Evolutionary conservation across 257 asterid genomes (phyloP), one percentile per base, ranked within the genome.

Genomic region (Mitragyna speciosa): DNA sequence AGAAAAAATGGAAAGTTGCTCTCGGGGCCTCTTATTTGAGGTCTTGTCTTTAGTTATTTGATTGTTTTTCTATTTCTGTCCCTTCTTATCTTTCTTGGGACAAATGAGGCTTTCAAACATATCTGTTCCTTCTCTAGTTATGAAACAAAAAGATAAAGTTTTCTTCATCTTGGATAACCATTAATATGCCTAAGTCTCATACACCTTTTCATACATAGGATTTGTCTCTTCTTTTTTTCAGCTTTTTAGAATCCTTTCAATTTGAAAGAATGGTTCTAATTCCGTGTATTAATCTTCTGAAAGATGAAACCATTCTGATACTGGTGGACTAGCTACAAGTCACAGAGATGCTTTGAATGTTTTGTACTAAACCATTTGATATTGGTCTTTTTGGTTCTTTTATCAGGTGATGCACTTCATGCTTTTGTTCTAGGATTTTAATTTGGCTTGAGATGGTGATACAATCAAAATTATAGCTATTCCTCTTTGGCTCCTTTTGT

Each of bases 401-500:
- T 63, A 43, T 41, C 74, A 79, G 82, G 80, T 24, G 47, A 49
- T 22, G 39, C 19, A 5, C 15, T 45, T 76, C 20, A 5, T 65
- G 49, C 61, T 28, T 63, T 28, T 64, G 73, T 45, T 76, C 0
- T 45, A 31, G 70, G 43, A 59, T 39, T 36, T 33, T 61, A 41
- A 12, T n/a, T 12, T 41, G 41, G 79, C 59, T 61, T 12, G 14
- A n/a, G 26, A 36, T 36, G 58, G 65, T 17, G 8, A 68, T 68
- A n/a, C 54, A 2, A 36, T 7, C 3, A 49, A 12, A 72, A 17
- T 7, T 28, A 30, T 30, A 66, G 26, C 80, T 10, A 45, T 64
- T 45, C 33, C 4, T 47, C 36, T 12, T 45, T n/a, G 75, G 33
- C 7, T 2, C 20, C 4, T 15, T 26, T 17, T 24, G 36, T 51